Evolutionary conservation across 2,329 filamentous ascomycete species (phyloP).

Genomic region (Chaetothyriales sp.): DNA sequence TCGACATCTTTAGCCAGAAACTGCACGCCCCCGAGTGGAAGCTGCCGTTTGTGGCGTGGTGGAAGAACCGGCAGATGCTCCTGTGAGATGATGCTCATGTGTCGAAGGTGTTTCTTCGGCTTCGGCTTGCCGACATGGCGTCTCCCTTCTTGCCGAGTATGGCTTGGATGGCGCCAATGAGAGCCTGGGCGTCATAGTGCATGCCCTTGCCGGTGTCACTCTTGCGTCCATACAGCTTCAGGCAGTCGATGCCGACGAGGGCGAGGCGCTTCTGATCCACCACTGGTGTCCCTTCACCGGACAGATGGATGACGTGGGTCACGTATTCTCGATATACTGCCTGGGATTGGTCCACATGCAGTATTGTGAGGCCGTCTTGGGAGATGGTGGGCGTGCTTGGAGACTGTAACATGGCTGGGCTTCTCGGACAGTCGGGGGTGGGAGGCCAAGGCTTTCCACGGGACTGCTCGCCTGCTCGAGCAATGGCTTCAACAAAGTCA

Average conservation of each 20-base stretch:
- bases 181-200: conserved; percentile 59
- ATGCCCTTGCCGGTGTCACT: conserved; percentile 34
- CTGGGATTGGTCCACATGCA: not conserved
- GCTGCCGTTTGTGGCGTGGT: conserved; percentile 63
- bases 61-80: conserved; percentile 40
- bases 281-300: conserved; percentile 12
- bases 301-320: conserved; percentile 17
- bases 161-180: conserved; percentile 60
- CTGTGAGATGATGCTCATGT: conserved; percentile 25
- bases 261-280: conserved; percentile 13
- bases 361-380: not conserved
- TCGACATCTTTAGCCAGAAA: conserved; percentile 59
- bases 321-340: conserved; percentile 15
- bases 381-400: not conserved
- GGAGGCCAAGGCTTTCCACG: conserved; percentile 30
- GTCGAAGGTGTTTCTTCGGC: conserved; percentile 45
- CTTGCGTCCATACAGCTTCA: conserved; percentile 60
- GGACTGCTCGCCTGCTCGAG: conserved; percentile 56
- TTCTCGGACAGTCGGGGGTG: conserved; percentile 3
- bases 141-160: conserved; percentile 55
- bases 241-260: conserved; percentile 45
- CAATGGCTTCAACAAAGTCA: conserved; percentile 72
- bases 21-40: conserved; percentile 60
- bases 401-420: conserved; percentile 1
- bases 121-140: conserved; percentile 30